These are phyloP conservation scores for Xylariales sp. DNA, from an alignment of 2,329 filamentous ascomycete genomes.

Conservation along the genomic window DNA sequence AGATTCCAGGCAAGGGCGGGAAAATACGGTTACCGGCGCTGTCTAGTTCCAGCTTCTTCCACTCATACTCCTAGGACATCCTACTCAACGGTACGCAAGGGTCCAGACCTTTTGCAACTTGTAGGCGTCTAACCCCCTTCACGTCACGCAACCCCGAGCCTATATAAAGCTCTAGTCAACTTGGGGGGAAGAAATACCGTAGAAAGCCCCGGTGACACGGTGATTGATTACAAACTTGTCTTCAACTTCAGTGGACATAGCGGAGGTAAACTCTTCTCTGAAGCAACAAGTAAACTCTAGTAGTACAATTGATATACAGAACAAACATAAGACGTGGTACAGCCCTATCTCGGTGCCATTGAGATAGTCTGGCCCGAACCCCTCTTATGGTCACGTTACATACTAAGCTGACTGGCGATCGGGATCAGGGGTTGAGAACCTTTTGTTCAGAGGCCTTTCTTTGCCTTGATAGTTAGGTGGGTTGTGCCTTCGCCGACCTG, in stretches of 20 bases:
- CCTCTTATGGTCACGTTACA: slow-evolving; percentile 14
- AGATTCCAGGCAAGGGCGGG: neutral
- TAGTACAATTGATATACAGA: neutral
- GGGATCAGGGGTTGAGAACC: slow-evolving; percentile 20
- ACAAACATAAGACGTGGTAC: neutral
- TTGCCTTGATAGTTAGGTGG: neutral
- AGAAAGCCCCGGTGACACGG: neutral
- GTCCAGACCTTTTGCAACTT: slow-evolving; percentile 1
- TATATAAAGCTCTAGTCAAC: slow-evolving; percentile 15
- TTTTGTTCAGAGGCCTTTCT: neutral
- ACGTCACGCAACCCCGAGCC: slow-evolving; percentile 7
- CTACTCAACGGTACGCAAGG: slow-evolving; percentile 1
- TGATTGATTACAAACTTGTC: neutral
- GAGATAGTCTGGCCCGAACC: neutral
- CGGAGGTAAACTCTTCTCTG: neutral
- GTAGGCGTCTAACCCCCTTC: neutral
- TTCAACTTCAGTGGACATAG: neutral
- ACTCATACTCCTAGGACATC: neutral
- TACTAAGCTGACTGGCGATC: slow-evolving; percentile 13
- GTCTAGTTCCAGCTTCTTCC: slow-evolving; percentile 4
- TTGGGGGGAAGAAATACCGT: neutral
- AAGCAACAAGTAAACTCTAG: neutral
- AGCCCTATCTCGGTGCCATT: neutral
- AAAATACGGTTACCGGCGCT: slow-evolving; percentile 2
- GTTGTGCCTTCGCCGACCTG: neutral